A percentile compares a stretch with the other conserved stretches of the same genome.
These are phyloP conservation scores for Phanerochaete carnosa DNA, from an alignment of 768 basidiomycete genomes.

Conservation along the genomic window DNA sequence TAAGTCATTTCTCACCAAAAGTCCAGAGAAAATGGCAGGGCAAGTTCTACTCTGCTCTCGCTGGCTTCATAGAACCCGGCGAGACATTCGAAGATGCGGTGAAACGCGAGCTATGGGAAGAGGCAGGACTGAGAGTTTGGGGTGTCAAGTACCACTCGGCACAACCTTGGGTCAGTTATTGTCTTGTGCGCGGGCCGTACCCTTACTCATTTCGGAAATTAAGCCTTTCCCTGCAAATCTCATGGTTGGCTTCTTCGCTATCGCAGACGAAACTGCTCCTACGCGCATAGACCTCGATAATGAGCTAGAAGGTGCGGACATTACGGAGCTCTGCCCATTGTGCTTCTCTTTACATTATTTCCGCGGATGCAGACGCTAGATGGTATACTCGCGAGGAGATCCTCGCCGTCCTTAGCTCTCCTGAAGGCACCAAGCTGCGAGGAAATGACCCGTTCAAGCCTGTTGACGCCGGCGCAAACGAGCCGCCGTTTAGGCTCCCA, in stretches of 20 bases:
- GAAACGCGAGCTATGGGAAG: slow-evolving; percentile 91
- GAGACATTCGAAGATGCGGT: slow-evolving; percentile 96
- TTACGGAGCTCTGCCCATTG: not conserved
- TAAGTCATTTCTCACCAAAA: slow-evolving; percentile 35
- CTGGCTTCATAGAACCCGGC: slow-evolving; percentile 93
- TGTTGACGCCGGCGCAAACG: slow-evolving; percentile 1
- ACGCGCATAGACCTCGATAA: slow-evolving; percentile 90
- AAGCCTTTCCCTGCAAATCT: slow-evolving; percentile 89
- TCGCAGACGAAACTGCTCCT: slow-evolving; percentile 65
- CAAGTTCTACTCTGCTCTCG: slow-evolving; percentile 77
- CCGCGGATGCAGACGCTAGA: slow-evolving; percentile 59
- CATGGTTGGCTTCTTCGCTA: slow-evolving; percentile 89
- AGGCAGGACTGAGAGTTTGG: slow-evolving; percentile 88
- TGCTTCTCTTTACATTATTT: not conserved
- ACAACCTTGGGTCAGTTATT: slow-evolving; percentile 73
- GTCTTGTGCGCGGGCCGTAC: not conserved
- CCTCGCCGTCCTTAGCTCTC: slow-evolving; percentile 55
- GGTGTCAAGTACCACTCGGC: slow-evolving; percentile 82
- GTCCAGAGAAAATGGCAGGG: slow-evolving; percentile 45
- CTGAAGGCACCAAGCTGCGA: slow-evolving; percentile 11
- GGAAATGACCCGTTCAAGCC: slow-evolving; percentile 2
- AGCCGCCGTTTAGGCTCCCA: slow-evolving; percentile 65
- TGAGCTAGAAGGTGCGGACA: slow-evolving; percentile 72
- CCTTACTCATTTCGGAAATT: not conserved
- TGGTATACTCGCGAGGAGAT: slow-evolving; percentile 86